Conservation (phyloP, 2,329 filamentous ascomycete genomes). For the Stagonosporopsis rhizophila region DNA sequence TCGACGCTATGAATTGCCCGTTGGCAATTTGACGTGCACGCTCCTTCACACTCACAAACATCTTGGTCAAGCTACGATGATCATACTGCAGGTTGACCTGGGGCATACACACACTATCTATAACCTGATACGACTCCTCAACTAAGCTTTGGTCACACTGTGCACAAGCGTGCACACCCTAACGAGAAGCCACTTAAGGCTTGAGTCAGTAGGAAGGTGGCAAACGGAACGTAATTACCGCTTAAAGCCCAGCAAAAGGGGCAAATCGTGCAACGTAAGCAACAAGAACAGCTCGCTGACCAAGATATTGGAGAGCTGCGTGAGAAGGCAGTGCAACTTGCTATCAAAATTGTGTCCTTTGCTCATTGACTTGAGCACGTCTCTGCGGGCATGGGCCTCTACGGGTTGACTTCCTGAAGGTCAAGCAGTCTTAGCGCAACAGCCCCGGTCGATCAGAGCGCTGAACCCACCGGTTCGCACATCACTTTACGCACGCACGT, state of each 20-base stretch:
- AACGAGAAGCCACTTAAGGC: slow-evolving; percentile 15
- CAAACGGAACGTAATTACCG: slow-evolving; percentile 20
- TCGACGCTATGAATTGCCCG: slow-evolving; percentile 15
- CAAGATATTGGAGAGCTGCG: no score
- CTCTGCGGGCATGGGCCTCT: no score
- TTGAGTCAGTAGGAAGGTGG: slow-evolving; percentile 18
- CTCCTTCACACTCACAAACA: slow-evolving; percentile 27
- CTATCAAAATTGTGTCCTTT: background rate
- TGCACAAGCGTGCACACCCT: slow-evolving; percentile 15
- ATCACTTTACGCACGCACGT: slow-evolving; percentile 6
- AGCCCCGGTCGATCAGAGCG: slow-evolving; percentile 7
- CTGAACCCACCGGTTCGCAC: slow-evolving; percentile 13
- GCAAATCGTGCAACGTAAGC: slow-evolving; percentile 12
- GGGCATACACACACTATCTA: slow-evolving; percentile 18
- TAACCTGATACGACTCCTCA: slow-evolving; percentile 9
- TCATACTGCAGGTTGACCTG: slow-evolving; percentile 12
- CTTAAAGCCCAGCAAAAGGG: slow-evolving; percentile 18
- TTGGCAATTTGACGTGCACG: slow-evolving; percentile 23
- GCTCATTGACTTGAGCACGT: no score
- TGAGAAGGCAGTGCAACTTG: background rate
- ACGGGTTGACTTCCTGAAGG: no score
- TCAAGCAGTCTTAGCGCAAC: background rate
- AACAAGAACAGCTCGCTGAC: background rate
- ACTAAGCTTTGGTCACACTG: slow-evolving; percentile 15
- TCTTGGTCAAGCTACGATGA: slow-evolving; percentile 8